Evolutionary conservation across 805 yeast species (phyloP).

Genomic region (Danielia oregonensis): DNA sequence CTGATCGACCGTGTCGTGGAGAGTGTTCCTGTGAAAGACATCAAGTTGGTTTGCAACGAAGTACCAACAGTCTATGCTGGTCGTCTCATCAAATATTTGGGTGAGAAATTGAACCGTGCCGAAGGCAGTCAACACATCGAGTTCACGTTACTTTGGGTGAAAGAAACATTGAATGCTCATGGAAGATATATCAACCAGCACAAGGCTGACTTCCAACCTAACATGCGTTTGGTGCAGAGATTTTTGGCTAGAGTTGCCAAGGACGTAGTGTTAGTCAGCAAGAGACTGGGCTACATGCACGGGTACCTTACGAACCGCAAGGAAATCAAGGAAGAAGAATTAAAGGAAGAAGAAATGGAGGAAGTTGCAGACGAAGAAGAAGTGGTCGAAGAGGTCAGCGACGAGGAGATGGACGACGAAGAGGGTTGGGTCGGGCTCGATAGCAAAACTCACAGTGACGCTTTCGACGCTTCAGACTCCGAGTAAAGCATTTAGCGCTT

Average conservation of each 20-base stretch:
- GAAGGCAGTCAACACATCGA: slow-evolving; percentile 77
- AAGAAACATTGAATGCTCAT: slow-evolving; percentile 61
- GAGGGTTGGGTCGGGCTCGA: slow-evolving; percentile 15
- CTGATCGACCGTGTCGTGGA: slow-evolving; percentile 74
- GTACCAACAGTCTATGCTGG: slow-evolving; percentile 76
- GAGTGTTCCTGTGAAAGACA: slow-evolving; percentile 64
- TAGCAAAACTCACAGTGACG: too few relatives aligned
- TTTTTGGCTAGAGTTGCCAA: slow-evolving; percentile 72
- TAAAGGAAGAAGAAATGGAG: slow-evolving; percentile 5
- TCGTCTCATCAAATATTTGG: slow-evolving; percentile 65
- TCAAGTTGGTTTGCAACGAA: slow-evolving; percentile 60
- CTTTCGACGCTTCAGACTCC: too few relatives aligned
- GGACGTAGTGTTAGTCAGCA: slow-evolving; percentile 57
- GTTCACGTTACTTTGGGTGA: slow-evolving; percentile 79
- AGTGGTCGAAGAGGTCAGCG: slow-evolving; percentile 7
- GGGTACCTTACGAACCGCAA: slow-evolving; percentile 39
- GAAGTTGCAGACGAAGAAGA: slow-evolving; percentile 6
- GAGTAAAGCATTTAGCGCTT: too few relatives aligned
- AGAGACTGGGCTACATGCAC: slow-evolving; percentile 51
- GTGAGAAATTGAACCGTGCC: slow-evolving; percentile 47
- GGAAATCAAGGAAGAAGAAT: slow-evolving; percentile 1
- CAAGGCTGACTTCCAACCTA: slow-evolving; percentile 58
- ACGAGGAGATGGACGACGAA: slow-evolving; percentile 7
- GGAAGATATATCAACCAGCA: slow-evolving; percentile 69
- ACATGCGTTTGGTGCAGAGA: slow-evolving; percentile 68